Conservation (phyloP, 495 filamentous ascomycete species). For the Parathielavia hyrcaniae region DNA sequence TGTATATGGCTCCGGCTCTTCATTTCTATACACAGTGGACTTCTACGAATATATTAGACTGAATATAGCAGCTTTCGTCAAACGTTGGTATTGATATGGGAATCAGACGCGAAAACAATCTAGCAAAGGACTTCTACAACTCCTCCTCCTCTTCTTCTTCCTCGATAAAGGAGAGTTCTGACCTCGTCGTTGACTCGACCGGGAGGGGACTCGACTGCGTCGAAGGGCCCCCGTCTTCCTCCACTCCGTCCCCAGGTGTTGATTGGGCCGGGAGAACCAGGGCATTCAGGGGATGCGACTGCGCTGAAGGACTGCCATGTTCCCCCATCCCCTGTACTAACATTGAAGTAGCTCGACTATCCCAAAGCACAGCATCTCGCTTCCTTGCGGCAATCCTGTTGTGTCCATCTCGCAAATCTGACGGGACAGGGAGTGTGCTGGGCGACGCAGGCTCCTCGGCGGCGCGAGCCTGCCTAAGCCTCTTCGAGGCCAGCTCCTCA, state of each 20-base stretch:
- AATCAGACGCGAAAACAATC: constrained; percentile 10
- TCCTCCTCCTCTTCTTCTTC: background rate
- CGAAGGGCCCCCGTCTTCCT: constrained; percentile 11
- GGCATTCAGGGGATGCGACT: constrained; percentile 1
- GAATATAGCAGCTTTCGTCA: constrained; percentile 4
- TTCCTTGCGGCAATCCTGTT: constrained; percentile 13
- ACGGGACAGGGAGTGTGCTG: constrained; percentile 3
- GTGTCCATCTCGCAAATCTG: constrained; percentile 10
- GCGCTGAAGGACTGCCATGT: background rate
- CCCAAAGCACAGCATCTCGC: constrained; percentile 13
- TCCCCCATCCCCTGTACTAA: constrained; percentile 6
- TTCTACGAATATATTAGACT: background rate
- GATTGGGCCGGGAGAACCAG: constrained; percentile 4
- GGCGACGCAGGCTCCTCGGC: constrained; percentile 8
- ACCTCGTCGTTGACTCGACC: constrained; percentile 6
- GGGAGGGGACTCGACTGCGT: constrained; percentile 9
- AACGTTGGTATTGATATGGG: constrained; percentile 10
- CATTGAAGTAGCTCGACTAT: constrained; percentile 5
- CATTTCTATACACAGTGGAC: constrained; percentile 3
- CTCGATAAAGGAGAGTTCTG: constrained; percentile 10
- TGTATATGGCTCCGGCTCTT: background rate
- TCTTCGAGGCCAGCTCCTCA: constrained; percentile 10
- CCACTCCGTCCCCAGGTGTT: constrained; percentile 2
- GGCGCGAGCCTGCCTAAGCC: constrained; percentile 4
- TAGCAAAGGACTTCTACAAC: constrained; percentile 6